These are phyloP conservation scores for Pseudogymnoascus sp. DNA, from an alignment of 2,329 filamentous ascomycete species.

Conservation along the genomic window DNA sequence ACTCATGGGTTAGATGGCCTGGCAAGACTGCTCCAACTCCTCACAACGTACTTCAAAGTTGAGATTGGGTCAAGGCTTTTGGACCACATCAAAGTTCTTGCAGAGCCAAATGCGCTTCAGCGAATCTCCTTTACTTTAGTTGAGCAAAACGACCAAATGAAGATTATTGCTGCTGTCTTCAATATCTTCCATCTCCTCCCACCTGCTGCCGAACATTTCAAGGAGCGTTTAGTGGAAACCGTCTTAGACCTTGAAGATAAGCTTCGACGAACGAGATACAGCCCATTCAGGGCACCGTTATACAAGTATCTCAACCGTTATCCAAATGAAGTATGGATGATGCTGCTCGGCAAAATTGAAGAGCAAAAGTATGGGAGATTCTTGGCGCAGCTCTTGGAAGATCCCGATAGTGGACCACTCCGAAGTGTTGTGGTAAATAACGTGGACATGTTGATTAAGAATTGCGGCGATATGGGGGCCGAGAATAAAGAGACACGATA, in stretches of 20 bases:
- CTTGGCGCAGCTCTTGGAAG: slow-evolving; percentile 74
- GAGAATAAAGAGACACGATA: slow-evolving; percentile 61
- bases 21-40: slow-evolving; percentile 74
- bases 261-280: slow-evolving; percentile 77
- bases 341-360: slow-evolving; percentile 69
- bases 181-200: slow-evolving; percentile 97
- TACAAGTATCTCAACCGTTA: slow-evolving; percentile 93
- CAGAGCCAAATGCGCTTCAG: slow-evolving; percentile 70
- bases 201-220: slow-evolving; percentile 79
- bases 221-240: slow-evolving; percentile 79
- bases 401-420: slow-evolving; percentile 64
- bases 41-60: slow-evolving; percentile 98
- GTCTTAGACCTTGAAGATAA: slow-evolving; percentile 83
- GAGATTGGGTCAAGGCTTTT: slow-evolving; percentile 91
- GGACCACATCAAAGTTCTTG: slow-evolving; percentile 86
- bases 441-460: slow-evolving; percentile 60
- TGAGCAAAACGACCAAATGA: slow-evolving; percentile 87
- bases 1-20: slow-evolving; percentile 86
- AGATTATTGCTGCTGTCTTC: slow-evolving; percentile 87
- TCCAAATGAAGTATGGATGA: slow-evolving; percentile 74
- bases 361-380: slow-evolving; percentile 85
- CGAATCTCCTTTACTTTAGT: slow-evolving; percentile 91
- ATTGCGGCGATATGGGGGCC: slow-evolving; percentile 52
- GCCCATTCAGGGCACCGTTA: slow-evolving; percentile 81
- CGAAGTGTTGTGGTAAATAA: slow-evolving; percentile 67